Base-by-base conservation (phyloP, 345 rosid species). In the Eucalyptus polyanthemos region DNA sequence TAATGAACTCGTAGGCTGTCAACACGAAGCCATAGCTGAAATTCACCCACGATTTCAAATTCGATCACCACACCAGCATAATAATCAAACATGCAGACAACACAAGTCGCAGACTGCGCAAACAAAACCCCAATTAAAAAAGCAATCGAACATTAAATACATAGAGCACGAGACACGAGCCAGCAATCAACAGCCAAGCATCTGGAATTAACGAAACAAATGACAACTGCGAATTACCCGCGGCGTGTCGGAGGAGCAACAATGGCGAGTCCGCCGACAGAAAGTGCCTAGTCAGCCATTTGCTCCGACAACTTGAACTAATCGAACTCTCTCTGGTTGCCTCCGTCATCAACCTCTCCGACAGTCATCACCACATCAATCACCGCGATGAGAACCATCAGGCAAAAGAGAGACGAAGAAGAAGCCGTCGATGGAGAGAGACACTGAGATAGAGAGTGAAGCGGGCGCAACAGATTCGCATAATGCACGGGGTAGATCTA, bases 231-330 rank as follows among this genome's bases (percentile, higher is more conserved):
- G 7, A 45, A 67, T 8, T 83, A 96, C 99, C 97, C 92, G 88
- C 95, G 91, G 92, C 98, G 93, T 96, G 89, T 96, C 96, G 88
- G 93, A 88, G 91, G 95, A 89, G 94, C 51, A 50, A 14, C 51
- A 50, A 14, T 14, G 51, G 51, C 16, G 51, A 50, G 51, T 50
- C 0, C 17, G 51, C 6, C 17, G 95, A 91, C 99, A 97, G 88
- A 85, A 88, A 53, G 99, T 96, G 92, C 95, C 98, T 16, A 98
- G 51, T 0, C 17, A 0, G 98, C 99, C 99, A 97, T 34, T 86
- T 95, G 97, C 25, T 96, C 92, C 86, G 95, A 69, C 89, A 97
- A 92, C 86, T 92, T 95, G 91, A 96, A 97, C 93, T 97, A 97
- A 92, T 97, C 98, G 88, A 97, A 97, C 92, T 97, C 99, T 40